A percentile compares a stretch with the other conserved stretches of the same genome.
phyloP scores from a whole-genome alignment of 164 flowering plant genomes.

The Tetracentron sinense region DNA sequence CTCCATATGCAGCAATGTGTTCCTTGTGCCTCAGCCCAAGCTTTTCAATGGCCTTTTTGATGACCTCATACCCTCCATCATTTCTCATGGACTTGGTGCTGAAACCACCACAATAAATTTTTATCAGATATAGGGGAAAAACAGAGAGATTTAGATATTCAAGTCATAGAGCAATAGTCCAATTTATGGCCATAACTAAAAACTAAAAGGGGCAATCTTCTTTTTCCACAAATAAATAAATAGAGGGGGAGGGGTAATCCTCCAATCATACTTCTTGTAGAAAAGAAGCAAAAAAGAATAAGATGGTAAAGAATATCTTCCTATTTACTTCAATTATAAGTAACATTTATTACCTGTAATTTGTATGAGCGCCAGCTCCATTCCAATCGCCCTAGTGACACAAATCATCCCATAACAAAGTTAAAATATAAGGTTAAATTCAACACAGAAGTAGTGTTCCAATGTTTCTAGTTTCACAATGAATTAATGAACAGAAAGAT shows the following conservation, averaged over 20 bases:
- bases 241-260: neutral
- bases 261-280: neutral
- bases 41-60: conserved; percentile 29
- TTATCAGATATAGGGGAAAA: neutral
- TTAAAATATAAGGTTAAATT: neutral
- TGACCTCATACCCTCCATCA: conserved; percentile 28
- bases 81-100: conserved; percentile 31
- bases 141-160: too few species aligned
- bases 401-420: neutral
- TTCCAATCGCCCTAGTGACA: conserved; percentile 27
- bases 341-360: conserved; percentile 15
- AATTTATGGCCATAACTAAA: neutral
- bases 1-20: conserved; percentile 33
- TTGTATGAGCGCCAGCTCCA: conserved; percentile 29
- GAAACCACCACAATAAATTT: neutral
- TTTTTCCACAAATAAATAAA: neutral
- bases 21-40: conserved; percentile 25
- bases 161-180: neutral
- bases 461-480: too few species aligned
- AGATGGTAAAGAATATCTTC: neutral
- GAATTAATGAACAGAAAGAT: too few species aligned
- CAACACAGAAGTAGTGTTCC: too few species aligned
- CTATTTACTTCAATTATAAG: neutral
- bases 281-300: neutral
- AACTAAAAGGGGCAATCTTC: too few species aligned